These are phyloP conservation scores for Cadophora luteo-olivacea DNA, from an alignment of 2,329 filamentous ascomycete species.

Conservation along the genomic window DNA sequence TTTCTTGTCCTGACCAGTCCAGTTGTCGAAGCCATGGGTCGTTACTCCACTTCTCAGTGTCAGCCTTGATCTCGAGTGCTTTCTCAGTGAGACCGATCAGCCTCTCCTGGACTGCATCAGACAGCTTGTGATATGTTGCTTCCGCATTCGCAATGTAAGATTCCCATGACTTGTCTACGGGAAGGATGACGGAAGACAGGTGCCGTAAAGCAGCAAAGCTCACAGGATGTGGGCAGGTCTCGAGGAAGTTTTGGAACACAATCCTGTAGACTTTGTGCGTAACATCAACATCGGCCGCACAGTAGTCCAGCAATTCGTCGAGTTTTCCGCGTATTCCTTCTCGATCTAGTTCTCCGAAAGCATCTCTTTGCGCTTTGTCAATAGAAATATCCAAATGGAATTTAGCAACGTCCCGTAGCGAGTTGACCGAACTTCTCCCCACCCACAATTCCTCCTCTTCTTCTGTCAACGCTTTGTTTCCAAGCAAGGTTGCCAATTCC, in stretches of 20 bases:
- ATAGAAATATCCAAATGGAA: conserved; percentile 93
- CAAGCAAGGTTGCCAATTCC: conserved; percentile 74
- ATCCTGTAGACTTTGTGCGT: conserved; percentile 95
- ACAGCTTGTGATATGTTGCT: conserved; percentile 78
- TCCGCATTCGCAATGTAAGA: conserved; percentile 85
- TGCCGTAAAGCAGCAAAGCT: conserved; percentile 95
- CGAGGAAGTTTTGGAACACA: conserved; percentile 87
- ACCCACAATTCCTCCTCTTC: conserved; percentile 98
- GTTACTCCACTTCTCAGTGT: conserved; percentile 71
- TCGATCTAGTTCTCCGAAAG: conserved; percentile 83
- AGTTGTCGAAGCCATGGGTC: conserved; percentile 94
- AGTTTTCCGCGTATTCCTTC: conserved; percentile 73
- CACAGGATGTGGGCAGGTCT: conserved; percentile 93
- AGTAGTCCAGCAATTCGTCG: conserved; percentile 89
- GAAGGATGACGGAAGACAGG: conserved; percentile 90
- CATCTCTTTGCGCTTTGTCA: conserved; percentile 86
- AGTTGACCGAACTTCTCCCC: conserved; percentile 92
- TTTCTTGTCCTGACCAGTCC: conserved; percentile 93
- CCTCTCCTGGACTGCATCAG: conserved; percentile 78
- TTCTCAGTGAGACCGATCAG: conserved; percentile 76
- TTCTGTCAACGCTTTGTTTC: conserved; percentile 70
- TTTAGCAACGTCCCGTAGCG: conserved; percentile 90
- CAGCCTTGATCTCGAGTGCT: conserved; percentile 75
- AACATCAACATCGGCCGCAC: conserved; percentile 89
- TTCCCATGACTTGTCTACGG: conserved; percentile 88